Percentiles rank a stretch among this genome's conserved stretches.
Conservation (phyloP, 176 grass and related monocot species). For the Carex cristatella region DNA sequence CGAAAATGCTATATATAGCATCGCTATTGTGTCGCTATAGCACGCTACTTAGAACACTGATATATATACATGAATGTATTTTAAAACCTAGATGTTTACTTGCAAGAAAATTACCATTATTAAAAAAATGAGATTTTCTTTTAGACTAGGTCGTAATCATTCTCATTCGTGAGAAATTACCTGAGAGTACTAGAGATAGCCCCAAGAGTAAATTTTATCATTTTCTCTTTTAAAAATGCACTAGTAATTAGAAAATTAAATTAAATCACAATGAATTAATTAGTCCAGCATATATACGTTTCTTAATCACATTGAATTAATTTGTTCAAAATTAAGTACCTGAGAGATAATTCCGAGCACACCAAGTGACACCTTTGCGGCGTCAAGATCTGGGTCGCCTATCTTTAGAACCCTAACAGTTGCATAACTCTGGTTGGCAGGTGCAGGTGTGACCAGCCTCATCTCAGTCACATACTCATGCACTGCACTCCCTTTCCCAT, state of each 20-base stretch:
- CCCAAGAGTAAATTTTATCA: background rate
- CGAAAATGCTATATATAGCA: too few relatives aligned
- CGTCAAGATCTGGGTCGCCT: slow-evolving; percentile 36
- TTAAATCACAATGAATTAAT: background rate
- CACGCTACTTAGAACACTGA: too few relatives aligned
- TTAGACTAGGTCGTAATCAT: background rate
- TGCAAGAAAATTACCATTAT: background rate
- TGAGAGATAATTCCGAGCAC: slow-evolving; percentile 40
- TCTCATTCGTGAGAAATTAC: background rate
- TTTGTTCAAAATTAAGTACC: background rate
- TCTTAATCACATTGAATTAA: background rate
- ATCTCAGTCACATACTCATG: slow-evolving; percentile 55
- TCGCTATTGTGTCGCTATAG: too few relatives aligned
- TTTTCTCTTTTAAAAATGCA: background rate
- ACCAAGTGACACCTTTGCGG: slow-evolving; percentile 57
- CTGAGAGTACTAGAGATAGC: too few relatives aligned
- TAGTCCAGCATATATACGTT: background rate
- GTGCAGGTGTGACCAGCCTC: slow-evolving; percentile 45
- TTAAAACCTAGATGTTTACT: background rate
- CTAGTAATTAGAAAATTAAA: background rate
- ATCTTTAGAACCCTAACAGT: slow-evolving; percentile 23
- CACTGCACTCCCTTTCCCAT: slow-evolving; percentile 47
- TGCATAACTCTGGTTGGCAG: slow-evolving; percentile 31
- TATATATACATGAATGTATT: too few relatives aligned
- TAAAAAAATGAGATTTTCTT: background rate